Evolutionary conservation across 495 filamentous ascomycete genomes (phyloP).

Genomic region (Articulospora tetracladia): DNA sequence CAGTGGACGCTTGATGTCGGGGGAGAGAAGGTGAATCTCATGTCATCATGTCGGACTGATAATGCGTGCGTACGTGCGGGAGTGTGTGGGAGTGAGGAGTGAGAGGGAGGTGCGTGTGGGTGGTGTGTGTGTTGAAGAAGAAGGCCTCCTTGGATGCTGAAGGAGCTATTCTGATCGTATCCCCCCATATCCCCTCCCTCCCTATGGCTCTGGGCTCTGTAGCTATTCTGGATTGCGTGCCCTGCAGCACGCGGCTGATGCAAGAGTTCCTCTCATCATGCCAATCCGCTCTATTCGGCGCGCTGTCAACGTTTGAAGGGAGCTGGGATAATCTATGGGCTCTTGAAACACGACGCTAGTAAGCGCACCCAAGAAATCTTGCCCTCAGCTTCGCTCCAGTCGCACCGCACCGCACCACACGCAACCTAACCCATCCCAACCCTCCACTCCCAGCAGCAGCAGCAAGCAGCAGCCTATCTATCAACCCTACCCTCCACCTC

Average conservation of each 20-base stretch:
- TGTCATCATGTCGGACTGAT: too few species aligned
- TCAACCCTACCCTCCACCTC: conserved; percentile 7
- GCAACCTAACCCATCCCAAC: background rate
- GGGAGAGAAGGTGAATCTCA: too few species aligned
- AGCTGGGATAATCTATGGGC: background rate
- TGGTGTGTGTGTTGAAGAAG: too few species aligned
- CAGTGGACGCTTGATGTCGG: background rate
- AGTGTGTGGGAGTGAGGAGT: too few species aligned
- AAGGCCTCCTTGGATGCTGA: too few species aligned
- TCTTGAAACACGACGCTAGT: background rate
- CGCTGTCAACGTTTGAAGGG: background rate
- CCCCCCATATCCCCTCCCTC: too few species aligned
- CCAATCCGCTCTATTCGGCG: background rate
- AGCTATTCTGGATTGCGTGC: background rate
- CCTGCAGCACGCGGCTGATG: background rate
- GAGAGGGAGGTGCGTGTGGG: too few species aligned
- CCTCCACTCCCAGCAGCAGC: conserved; percentile 4
- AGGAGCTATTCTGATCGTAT: too few species aligned
- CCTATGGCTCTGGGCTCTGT: too few species aligned
- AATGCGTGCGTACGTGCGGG: too few species aligned
- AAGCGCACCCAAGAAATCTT: background rate
- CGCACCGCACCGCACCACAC: background rate
- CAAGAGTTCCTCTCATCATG: background rate
- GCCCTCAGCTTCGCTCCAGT: background rate
- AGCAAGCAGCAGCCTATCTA: too few species aligned